Conservation (phyloP, 139 green algal species). For the Auxenochlorella pyrenoidosa region DNA sequence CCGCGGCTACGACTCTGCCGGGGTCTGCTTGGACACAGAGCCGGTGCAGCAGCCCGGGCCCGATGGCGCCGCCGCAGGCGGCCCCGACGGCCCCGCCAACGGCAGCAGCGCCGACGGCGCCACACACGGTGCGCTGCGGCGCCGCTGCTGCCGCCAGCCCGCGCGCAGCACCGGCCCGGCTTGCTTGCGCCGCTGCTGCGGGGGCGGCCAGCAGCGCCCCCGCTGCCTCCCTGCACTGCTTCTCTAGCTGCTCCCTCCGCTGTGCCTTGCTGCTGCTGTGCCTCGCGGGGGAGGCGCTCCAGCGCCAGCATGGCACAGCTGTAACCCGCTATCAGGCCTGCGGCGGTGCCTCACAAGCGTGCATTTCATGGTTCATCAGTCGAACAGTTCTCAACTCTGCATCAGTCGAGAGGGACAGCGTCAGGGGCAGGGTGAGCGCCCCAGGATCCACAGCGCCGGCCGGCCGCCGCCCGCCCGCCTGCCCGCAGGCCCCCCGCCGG, state of each 20-base stretch:
- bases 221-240: background rate
- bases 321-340: background rate
- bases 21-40: slow-evolving; percentile 82
- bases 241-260: background rate
- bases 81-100: background rate
- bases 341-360: no score
- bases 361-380: background rate
- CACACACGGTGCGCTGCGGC: background rate
- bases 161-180: no score
- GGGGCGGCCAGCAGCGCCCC: background rate
- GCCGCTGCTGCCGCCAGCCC: background rate
- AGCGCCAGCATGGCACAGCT: background rate
- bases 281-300: no score
- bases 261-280: background rate
- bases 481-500: background rate
- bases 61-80: background rate
- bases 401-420: background rate
- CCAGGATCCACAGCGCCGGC: background rate
- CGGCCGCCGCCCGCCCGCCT: background rate
- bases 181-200: background rate
- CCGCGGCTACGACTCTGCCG: slow-evolving; percentile 95
- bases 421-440: no score
- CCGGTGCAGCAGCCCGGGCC: background rate
- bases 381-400: no score
- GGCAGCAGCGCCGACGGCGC: background rate